Base-by-base conservation (phyloP, 2,329 filamentous ascomycete genomes). In the Talaromyces sp. region DNA sequence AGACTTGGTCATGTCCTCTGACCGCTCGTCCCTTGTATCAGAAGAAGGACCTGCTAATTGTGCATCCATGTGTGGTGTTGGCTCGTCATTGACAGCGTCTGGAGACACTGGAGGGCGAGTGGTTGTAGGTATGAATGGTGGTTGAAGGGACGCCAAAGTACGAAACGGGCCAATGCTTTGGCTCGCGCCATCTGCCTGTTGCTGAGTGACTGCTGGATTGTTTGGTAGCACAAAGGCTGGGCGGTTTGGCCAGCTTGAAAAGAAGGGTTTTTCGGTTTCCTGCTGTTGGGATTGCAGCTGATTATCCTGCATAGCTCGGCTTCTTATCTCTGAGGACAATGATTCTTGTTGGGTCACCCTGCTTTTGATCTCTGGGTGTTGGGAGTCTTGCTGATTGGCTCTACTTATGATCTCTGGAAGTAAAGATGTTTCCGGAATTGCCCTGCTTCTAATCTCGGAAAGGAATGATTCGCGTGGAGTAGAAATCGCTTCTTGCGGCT, bases 211-310 rank as follows among this genome's bases (percentile, higher is more conserved):
- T 31, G 59, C 41, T 15, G 41, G 43, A 5, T 27, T 37, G 13
- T 52, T 7, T 31, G 60, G 56, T 22, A 47, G 37, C 8, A 62
- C 60, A 52, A 59, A 59, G 2, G 59, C 60, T 62, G 64, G 59
- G 19, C 64, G 64, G 35, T 66, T 62, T n/a, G 64, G 64, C 64
- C 64, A 66, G 27, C 39, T 66, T 15, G 60, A 58, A 17, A 66
- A 66, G n/a, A 62, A 37, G 17, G 64, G 54, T 2, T 27, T 57
- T 25, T 27, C 25, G 13, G 43, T 17, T 22, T 54, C n/a, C 35
- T 56, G n/a, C 25, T 56, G n/a, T 22, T 8, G 31, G 13, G 22
- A 27, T 33, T 27, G 35, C 17, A 52, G 15, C n/a, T 50, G 58
- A 19, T 61, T 37, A 9, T 49, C 52, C 19, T 31, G 31, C n/a